Evolutionary conservation across 208 protist species (phyloP), one percentile per base, ranked within the genome.

Genomic region (Leishmania aethiopica): DNA sequence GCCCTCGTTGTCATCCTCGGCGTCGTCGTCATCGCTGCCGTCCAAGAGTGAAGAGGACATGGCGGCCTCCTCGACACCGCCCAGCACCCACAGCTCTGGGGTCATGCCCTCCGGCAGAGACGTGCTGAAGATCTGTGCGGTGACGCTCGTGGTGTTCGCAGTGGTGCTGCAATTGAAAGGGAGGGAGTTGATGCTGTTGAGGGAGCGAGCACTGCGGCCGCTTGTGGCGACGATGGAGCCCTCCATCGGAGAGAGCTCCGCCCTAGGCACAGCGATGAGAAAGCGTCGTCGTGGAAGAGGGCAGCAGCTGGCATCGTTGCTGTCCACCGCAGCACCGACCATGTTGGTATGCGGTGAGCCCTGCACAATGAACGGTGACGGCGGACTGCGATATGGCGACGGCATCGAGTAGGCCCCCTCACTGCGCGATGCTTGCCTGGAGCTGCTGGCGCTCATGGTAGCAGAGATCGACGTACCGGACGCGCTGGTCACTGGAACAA

Each of bases 161-260:
- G 85, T 89, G 35, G 84, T 85, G 80, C 85, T 89, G 64, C 89
- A 87, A 57, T 72, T 85, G 72, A 91, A 91, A 1, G 84, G 81
- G 35, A 86, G 80, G 1, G 84, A 88, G 71, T 77, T 80, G 19
- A 70, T 47, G 72, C 79, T 84, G 25, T 70, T 70, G 67, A 86
- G 77, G 62, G 85, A 88, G 5, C 81, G 85, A n/a, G 62, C 71
- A 67, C 80, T 85, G 37, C 80, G 86, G 22, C 78, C 78, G 69
- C 78, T 83, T 15, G 76, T 71, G 6, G 80, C 76, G 37, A 87
- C 81, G 40, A 87, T 70, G 51, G 85, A 88, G 49, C 81, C 77
- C 28, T 91, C 85, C 72, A 91, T 74, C 1, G 82, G 83, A 6
- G 85, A 77, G 45, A 87, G 45, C 28, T 71, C 75, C 15, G 85